Conservation (phyloP, 164 flowering plant species). For the Annona cherimola region DNA sequence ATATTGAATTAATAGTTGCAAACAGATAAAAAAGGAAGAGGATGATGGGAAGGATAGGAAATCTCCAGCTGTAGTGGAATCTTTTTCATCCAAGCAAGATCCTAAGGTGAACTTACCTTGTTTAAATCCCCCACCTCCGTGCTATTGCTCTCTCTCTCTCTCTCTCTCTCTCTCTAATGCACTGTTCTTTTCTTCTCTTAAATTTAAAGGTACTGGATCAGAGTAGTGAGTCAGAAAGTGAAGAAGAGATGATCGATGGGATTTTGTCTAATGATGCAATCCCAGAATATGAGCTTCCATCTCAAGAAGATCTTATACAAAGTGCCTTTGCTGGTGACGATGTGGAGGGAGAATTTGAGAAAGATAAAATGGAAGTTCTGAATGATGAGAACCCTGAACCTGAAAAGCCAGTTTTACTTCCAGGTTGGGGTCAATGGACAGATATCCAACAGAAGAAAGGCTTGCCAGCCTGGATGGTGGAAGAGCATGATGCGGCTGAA, state of each 20-base stretch:
- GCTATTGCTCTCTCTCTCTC: background rate
- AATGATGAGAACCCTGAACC: slow-evolving; percentile 87
- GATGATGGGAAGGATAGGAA: slow-evolving; percentile 14
- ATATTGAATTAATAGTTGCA: background rate
- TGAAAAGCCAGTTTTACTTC: slow-evolving; percentile 73
- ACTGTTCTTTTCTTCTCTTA: slow-evolving; percentile 3
- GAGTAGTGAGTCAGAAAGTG: slow-evolving; percentile 62
- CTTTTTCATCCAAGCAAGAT: slow-evolving; percentile 21
- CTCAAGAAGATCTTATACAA: slow-evolving; percentile 77
- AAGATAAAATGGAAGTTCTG: slow-evolving; percentile 56
- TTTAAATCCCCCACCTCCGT: background rate
- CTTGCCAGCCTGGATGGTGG: slow-evolving; percentile 70
- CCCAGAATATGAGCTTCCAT: slow-evolving; percentile 64
- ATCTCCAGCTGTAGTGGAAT: slow-evolving; percentile 15
- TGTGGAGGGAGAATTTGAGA: slow-evolving; percentile 85
- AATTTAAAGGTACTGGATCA: slow-evolving; percentile 36
- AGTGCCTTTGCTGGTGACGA: slow-evolving; percentile 94
- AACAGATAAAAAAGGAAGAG: slow-evolving; percentile 36
- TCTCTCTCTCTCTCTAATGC: background rate
- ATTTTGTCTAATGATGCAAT: slow-evolving; percentile 49
- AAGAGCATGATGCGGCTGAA: slow-evolving; percentile 70
- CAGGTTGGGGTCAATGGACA: slow-evolving; percentile 99
- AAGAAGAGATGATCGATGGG: slow-evolving; percentile 80
- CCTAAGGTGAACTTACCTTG: slow-evolving; percentile 32
- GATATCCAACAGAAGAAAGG: slow-evolving; percentile 70